Conservation (phyloP, 2,329 filamentous ascomycete species). For the Ophiostoma ulmi region DNA sequence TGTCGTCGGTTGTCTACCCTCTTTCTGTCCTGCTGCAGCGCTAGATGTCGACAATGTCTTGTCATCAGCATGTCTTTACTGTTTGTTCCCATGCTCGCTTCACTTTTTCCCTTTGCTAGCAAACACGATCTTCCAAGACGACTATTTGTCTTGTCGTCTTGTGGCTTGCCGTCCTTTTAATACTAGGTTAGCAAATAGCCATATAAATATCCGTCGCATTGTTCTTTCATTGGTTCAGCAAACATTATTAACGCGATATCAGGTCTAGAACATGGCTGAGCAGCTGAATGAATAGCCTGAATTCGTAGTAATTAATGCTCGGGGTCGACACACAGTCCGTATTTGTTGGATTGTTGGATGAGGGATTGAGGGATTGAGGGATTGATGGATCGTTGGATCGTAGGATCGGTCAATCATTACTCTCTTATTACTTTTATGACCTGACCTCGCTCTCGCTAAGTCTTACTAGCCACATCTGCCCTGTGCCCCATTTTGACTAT, state of each 20-base stretch:
- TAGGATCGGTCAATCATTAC: no score
- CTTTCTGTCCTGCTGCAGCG: conserved; percentile 2
- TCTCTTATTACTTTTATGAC: no score
- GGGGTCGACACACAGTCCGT: not conserved
- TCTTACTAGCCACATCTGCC: not conserved
- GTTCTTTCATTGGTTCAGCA: no score
- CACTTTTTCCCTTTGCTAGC: not conserved
- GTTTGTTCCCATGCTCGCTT: no score
- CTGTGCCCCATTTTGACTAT: not conserved
- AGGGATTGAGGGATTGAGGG: no score
- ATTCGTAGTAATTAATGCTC: no score
- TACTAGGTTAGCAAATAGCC: not conserved
- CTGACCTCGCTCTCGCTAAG: not conserved
- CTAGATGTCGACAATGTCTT: not conserved
- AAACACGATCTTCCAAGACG: not conserved
- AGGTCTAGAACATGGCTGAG: no score
- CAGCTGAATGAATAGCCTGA: no score
- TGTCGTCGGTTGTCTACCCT: not conserved
- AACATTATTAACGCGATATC: no score
- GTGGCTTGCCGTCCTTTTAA: not conserved
- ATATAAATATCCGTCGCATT: not conserved
- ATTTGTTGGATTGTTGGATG: not conserved
- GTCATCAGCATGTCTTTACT: no score
- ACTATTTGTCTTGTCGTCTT: not conserved
- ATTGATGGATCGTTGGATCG: no score